Base-by-base conservation (phyloP, 2,329 filamentous ascomycete genomes). In the Aspergillus sp. region DNA sequence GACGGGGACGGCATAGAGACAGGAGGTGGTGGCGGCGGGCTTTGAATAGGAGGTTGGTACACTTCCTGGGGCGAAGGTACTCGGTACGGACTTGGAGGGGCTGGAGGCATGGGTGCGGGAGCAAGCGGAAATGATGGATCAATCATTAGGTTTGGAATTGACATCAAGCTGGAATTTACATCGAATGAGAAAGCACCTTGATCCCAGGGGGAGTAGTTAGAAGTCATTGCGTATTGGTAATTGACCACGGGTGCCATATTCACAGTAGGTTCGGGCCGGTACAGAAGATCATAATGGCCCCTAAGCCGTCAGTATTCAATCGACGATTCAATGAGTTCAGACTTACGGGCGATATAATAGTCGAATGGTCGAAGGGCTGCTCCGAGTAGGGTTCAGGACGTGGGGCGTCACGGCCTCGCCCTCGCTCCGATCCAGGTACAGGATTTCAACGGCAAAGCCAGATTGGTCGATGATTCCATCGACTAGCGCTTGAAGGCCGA, bases 201-300 rank as follows among this genome's bases (percentile, higher is more conserved):
- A 43, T 64, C 64, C 67, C 65, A 70, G 19, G 61, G 53, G 27
- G 55, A 43, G 49, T 63, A 68, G 47, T 64, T 61, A 45, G 65
- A 62, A 35, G 65, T 62, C 59, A 69, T 62, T 42, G 56, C 63
- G 47, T 67, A 68, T 48, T 70, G 68, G 45, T 60, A 63, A 47
- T 69, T 69, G 43, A 70, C 66, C 37, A 68, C 52, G 28, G 65
- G 65, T 35, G 60, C 51, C 59, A 67, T 62, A 45, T 66, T 61
- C 39, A 69, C 51, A 45, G 54, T 53, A 30, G 57, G 56, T 51
- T 78, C 77, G 27, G 76, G 72, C 61, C 81, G 83, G 73, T 98
- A 98, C 30, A 97, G 77, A 48, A 98, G 83, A 66, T 97, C 93
- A 66, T 97, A 98, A 68, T 97, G 93, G 47, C 88, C 89, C 34